A percentile compares a stretch with the other conserved stretches of the same genome.
Evolutionary conservation across 169 alveolate species (phyloP).

Genomic region (Toxoplasma gondii): DNA sequence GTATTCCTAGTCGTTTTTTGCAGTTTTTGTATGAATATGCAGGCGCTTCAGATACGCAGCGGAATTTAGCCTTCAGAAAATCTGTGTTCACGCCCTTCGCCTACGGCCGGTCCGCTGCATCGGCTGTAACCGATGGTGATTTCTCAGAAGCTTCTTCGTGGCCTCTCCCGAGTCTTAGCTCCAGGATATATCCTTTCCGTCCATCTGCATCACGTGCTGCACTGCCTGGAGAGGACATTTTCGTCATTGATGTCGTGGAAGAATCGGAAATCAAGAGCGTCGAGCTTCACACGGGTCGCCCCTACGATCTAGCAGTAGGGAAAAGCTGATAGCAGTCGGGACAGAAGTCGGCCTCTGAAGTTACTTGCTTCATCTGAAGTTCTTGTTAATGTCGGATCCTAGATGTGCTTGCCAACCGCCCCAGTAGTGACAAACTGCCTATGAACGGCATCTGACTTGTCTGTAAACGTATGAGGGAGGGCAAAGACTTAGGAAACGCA

Average conservation of each 20-base stretch:
- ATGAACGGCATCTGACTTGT: too few relatives aligned
- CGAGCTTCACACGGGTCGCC: slow-evolving; percentile 6
- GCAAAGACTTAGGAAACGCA: too few relatives aligned
- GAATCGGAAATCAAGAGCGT: neutral
- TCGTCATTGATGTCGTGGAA: neutral
- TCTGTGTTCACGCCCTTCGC: neutral
- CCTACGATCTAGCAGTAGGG: neutral
- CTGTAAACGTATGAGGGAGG: too few relatives aligned
- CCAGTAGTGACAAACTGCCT: too few relatives aligned
- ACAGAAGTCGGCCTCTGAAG: too few relatives aligned
- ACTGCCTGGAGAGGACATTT: neutral
- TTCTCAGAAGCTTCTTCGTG: neutral
- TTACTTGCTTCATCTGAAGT: too few relatives aligned
- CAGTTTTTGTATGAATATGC: neutral
- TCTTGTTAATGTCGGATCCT: too few relatives aligned
- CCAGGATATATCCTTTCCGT: neutral
- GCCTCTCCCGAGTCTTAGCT: neutral
- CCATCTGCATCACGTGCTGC: neutral
- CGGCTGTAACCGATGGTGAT: neutral
- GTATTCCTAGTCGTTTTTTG: too few relatives aligned
- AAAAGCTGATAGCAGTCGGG: too few relatives aligned
- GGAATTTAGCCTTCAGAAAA: neutral
- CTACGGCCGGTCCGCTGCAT: neutral
- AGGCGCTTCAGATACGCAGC: neutral
- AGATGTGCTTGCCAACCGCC: too few relatives aligned